Conservation (phyloP, 306 rosid genomes). For the Betula pendula region DNA sequence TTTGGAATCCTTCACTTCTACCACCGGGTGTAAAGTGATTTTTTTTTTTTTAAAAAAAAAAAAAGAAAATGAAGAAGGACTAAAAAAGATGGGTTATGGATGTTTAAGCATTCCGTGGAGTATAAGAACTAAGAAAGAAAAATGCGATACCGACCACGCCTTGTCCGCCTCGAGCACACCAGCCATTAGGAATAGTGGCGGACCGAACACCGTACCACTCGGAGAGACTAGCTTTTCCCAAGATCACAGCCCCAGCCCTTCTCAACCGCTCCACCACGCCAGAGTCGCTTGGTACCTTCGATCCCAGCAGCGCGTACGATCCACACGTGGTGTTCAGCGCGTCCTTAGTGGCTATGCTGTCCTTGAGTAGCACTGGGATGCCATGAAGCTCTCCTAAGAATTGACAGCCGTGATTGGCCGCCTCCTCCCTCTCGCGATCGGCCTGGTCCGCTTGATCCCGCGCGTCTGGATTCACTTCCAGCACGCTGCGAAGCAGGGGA, state of each 20-base stretch:
- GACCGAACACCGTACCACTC: slow-evolving; percentile 59
- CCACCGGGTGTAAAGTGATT: too few relatives aligned
- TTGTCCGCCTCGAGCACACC: slow-evolving; percentile 64
- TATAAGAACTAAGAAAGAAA: too few relatives aligned
- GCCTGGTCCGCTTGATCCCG: slow-evolving; percentile 58
- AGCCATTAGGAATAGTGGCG: slow-evolving; percentile 16
- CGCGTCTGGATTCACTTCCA: slow-evolving; percentile 74
- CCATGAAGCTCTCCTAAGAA: slow-evolving; percentile 48
- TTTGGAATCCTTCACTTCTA: too few relatives aligned
- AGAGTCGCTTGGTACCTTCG: slow-evolving; percentile 61
- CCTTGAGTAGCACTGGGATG: slow-evolving; percentile 63
- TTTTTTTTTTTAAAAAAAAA: too few relatives aligned
- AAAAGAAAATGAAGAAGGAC: too few relatives aligned
- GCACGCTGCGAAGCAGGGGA: slow-evolving; percentile 55
- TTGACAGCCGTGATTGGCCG: not conserved
- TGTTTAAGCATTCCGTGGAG: too few relatives aligned
- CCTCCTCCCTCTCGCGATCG: slow-evolving; percentile 41
- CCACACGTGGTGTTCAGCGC: slow-evolving; percentile 59
- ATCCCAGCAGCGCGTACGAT: slow-evolving; percentile 60
- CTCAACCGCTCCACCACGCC: slow-evolving; percentile 52
- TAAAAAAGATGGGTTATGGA: too few relatives aligned
- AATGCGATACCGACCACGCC: slow-evolving; percentile 36
- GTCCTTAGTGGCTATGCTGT: slow-evolving; percentile 53
- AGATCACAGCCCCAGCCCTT: slow-evolving; percentile 52
- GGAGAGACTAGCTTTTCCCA: slow-evolving; percentile 56